Conservation (phyloP, 345 rosid species). For the Bretschneidera sinensis region DNA sequence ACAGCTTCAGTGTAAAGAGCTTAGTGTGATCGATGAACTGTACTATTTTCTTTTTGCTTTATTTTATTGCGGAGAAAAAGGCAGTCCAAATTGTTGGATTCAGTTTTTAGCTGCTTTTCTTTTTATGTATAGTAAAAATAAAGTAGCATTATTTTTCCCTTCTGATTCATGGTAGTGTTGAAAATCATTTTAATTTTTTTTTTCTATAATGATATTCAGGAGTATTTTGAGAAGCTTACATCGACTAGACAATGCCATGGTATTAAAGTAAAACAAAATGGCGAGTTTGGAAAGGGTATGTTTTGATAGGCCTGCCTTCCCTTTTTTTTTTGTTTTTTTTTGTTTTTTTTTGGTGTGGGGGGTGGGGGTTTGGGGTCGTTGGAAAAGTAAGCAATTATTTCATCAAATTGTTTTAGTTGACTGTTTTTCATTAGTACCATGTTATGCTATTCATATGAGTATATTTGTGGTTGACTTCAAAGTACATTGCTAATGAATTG, state of each 20-base stretch:
- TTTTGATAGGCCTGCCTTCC: not conserved
- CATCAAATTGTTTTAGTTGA: too few species aligned
- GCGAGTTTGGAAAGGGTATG: constrained; percentile 55
- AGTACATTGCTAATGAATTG: too few species aligned
- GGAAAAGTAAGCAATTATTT: too few species aligned
- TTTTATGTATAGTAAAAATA: too few species aligned
- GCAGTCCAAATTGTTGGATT: not conserved
- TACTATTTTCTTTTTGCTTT: not conserved
- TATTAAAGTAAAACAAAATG: constrained; percentile 45
- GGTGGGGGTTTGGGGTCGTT: too few species aligned
- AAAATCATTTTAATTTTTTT: not conserved
- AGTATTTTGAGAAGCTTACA: constrained; percentile 63
- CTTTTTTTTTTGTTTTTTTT: too few species aligned
- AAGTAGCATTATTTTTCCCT: too few species aligned
- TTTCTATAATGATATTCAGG: constrained; percentile 34
- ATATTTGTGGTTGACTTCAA: too few species aligned
- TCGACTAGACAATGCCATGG: constrained; percentile 38
- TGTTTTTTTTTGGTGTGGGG: too few species aligned
- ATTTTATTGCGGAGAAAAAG: not conserved
- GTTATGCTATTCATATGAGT: too few species aligned
- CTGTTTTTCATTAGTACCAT: too few species aligned
- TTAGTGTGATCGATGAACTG: too few species aligned
- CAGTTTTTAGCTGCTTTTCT: not conserved
- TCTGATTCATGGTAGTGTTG: not conserved
- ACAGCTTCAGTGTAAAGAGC: not conserved